These are phyloP conservation scores for Naumovozyma castellii DNA, from an alignment of 805 yeast species.

Conservation along the genomic window DNA sequence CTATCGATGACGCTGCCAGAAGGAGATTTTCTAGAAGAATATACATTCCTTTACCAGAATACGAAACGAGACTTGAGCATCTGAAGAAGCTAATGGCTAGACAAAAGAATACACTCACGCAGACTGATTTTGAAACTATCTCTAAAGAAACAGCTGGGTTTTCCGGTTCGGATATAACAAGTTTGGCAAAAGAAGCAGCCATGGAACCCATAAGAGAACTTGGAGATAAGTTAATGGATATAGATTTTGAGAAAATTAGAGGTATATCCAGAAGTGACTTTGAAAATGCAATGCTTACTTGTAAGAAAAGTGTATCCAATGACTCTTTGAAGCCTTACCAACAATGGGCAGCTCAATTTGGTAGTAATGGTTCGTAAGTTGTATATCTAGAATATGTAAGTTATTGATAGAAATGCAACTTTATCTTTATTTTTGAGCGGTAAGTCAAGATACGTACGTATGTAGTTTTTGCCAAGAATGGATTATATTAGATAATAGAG, in stretches of 20 bases:
- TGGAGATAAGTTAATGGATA: constrained; percentile 73
- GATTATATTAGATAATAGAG: too few relatives aligned
- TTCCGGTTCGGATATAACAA: constrained; percentile 91
- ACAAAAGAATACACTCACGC: constrained; percentile 63
- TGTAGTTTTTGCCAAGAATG: too few relatives aligned
- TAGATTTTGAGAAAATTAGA: constrained; percentile 68
- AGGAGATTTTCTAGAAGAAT: constrained; percentile 86
- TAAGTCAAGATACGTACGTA: too few relatives aligned
- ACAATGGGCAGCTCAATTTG: constrained; percentile 81
- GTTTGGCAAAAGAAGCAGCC: constrained; percentile 92
- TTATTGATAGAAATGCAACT: too few relatives aligned
- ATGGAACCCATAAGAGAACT: constrained; percentile 92
- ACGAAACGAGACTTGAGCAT: constrained; percentile 68
- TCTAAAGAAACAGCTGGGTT: constrained; percentile 65
- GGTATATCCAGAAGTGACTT: constrained; percentile 73
- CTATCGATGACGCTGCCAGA: constrained; percentile 93
- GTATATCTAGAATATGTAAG: too few relatives aligned
- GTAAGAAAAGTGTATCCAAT: constrained; percentile 80
- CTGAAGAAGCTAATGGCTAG: constrained; percentile 54
- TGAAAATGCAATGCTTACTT: constrained; percentile 59
- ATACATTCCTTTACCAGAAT: constrained; percentile 89
- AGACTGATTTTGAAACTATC: constrained; percentile 50
- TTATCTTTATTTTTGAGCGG: too few relatives aligned
- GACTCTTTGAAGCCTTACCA: constrained; percentile 74
- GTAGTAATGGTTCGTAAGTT: constrained; percentile 57